Evolutionary conservation across 257 asterid species (phyloP).

Genomic region (Penstemon newberryi): DNA sequence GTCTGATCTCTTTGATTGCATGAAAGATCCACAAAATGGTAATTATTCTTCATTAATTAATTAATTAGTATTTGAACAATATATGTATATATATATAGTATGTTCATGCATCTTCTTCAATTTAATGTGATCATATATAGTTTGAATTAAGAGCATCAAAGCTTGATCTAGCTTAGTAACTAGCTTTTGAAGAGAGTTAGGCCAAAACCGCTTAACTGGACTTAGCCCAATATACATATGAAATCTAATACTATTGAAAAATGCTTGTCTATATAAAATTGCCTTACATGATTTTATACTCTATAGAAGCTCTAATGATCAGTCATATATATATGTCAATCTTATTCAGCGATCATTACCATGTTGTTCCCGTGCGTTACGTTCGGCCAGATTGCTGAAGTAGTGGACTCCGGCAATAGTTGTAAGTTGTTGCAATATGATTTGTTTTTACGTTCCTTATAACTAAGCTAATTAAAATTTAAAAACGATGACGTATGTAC

Average conservation of each 20-base stretch:
- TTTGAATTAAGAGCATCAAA: no score
- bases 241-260: no score
- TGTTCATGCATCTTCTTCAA: no score
- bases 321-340: neutral
- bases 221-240: no score
- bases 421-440: conserved; percentile 30
- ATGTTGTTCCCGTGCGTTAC: conserved; percentile 53
- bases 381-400: conserved; percentile 67
- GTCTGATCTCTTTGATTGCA: conserved; percentile 52
- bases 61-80: no score
- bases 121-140: no score
- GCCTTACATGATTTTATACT: neutral
- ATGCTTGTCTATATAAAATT: no score
- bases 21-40: conserved; percentile 59
- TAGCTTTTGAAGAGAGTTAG: no score
- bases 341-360: conserved; percentile 47
- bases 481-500: neutral
- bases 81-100: no score
- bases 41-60: neutral
- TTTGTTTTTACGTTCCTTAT: neutral
- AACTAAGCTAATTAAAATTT: neutral
- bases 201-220: no score
- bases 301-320: neutral
- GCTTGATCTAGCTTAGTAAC: no score
- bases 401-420: conserved; percentile 51